Conservation (phyloP, 106 monocot species). For the Xerophyta viscosa region DNA sequence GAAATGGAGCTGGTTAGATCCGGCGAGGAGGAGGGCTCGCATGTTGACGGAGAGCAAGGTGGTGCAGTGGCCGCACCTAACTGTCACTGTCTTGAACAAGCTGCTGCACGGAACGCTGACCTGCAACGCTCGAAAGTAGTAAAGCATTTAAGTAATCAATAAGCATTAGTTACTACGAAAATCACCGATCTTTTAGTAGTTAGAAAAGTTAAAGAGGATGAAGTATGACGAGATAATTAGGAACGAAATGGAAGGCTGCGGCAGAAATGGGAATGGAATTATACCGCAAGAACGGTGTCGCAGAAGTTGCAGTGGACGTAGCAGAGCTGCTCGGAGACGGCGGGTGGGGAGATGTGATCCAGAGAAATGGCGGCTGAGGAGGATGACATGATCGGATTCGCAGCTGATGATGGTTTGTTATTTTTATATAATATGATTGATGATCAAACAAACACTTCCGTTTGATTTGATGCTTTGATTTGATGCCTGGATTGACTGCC, state of each 20-base stretch:
- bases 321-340: slow-evolving; percentile 94
- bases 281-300: slow-evolving; percentile 91
- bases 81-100: slow-evolving; percentile 21
- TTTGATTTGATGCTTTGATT: slow-evolving; percentile 54
- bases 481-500: slow-evolving; percentile 42
- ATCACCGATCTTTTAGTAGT: no score
- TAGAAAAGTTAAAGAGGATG: no score
- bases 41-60: slow-evolving; percentile 25
- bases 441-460: slow-evolving; percentile 9
- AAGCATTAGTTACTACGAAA: no score
- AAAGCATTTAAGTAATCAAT: no score
- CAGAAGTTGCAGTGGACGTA: slow-evolving; percentile 99
- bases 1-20: slow-evolving; percentile 53
- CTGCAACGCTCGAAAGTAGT: slow-evolving; percentile 7
- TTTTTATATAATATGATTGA: background rate
- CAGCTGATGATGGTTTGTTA: slow-evolving; percentile 1
- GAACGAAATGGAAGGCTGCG: no score
- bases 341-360: slow-evolving; percentile 64
- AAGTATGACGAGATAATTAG: no score
- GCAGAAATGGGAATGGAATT: background rate
- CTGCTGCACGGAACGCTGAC: slow-evolving; percentile 28
- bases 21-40: slow-evolving; percentile 56
- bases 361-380: slow-evolving; percentile 57
- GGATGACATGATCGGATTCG: slow-evolving; percentile 46
- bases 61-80: slow-evolving; percentile 34